These are phyloP conservation scores for Xanthoconium stramineum DNA, from an alignment of 768 basidiomycete species.

Conservation along the genomic window DNA sequence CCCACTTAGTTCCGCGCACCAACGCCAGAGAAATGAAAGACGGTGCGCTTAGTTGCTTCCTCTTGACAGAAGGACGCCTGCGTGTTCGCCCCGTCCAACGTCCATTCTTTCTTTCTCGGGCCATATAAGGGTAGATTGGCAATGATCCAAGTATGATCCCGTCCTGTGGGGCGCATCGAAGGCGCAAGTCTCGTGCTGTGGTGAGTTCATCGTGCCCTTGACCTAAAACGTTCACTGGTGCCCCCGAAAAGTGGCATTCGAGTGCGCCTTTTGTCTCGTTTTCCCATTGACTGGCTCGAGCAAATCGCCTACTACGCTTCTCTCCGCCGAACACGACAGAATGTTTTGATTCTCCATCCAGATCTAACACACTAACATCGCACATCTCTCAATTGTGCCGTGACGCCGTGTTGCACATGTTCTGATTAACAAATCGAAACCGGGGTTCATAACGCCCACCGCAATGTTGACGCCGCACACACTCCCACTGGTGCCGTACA, in stretches of 20 bases:
- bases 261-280: conserved; percentile 1
- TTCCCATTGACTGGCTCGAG: not conserved
- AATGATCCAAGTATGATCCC: not conserved
- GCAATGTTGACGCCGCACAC: not conserved
- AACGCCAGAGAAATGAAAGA: not conserved
- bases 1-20: not conserved
- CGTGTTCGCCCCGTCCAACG: conserved; percentile 8
- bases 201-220: not conserved
- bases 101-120: not conserved
- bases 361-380: not conserved
- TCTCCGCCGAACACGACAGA: not conserved
- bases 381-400: conserved; percentile 20
- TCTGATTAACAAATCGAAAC: conserved; percentile 2
- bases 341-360: not conserved
- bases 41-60: not conserved
- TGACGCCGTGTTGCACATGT: conserved; percentile 18
- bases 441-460: conserved; percentile 17
- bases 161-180: not conserved
- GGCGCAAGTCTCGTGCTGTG: conserved; percentile 9
- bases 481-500: conserved; percentile 6
- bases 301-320: not conserved
- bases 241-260: not conserved
- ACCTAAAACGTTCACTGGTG: not conserved
- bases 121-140: conserved; percentile 16
- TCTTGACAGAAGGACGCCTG: not conserved